Conservation (phyloP, 2,329 filamentous ascomycete genomes). For the Ophiostoma tasmaniense region DNA sequence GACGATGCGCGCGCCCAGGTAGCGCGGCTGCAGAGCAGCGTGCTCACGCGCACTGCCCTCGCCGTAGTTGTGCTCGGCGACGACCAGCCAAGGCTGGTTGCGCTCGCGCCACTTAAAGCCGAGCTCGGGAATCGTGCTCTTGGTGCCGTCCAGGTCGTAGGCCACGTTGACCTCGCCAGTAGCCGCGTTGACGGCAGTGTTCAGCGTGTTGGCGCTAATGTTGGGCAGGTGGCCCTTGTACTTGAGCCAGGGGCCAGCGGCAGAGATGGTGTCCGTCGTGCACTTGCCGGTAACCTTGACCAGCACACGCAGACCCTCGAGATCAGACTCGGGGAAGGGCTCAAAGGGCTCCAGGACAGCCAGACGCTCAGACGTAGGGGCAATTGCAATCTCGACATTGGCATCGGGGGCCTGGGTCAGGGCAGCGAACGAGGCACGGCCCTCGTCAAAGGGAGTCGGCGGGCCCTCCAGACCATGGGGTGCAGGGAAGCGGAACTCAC, state of each 20-base stretch:
- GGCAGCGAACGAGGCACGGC: constrained; percentile 65
- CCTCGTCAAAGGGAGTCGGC: constrained; percentile 61
- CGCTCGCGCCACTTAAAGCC: constrained; percentile 73
- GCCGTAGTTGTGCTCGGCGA: constrained; percentile 95
- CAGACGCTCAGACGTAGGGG: constrained; percentile 80
- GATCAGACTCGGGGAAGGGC: constrained; percentile 68
- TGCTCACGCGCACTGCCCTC: constrained; percentile 82
- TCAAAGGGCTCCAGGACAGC: constrained; percentile 86
- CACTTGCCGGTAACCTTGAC: constrained; percentile 97
- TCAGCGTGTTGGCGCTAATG: constrained; percentile 94
- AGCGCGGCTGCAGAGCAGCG: constrained; percentile 75
- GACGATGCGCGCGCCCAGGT: constrained; percentile 74
- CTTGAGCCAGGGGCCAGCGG: constrained; percentile 93
- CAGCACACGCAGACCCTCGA: constrained; percentile 71
- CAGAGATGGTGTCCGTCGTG: constrained; percentile 97
- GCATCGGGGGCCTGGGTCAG: constrained; percentile 64
- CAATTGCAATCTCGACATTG: constrained; percentile 63
- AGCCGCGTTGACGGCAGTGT: constrained; percentile 85
- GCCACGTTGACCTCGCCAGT: constrained; percentile 89
- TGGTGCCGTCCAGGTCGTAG: constrained; percentile 72
- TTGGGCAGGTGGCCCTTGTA: constrained; percentile 99
- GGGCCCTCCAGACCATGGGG: constrained; percentile 62
- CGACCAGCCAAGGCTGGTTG: constrained; percentile 77
- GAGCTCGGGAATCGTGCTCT: constrained; percentile 76
- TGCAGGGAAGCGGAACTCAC: constrained; percentile 75